Base-by-base conservation (phyloP, 2,329 filamentous ascomycete species). In the Fusarium papillatum region DNA sequence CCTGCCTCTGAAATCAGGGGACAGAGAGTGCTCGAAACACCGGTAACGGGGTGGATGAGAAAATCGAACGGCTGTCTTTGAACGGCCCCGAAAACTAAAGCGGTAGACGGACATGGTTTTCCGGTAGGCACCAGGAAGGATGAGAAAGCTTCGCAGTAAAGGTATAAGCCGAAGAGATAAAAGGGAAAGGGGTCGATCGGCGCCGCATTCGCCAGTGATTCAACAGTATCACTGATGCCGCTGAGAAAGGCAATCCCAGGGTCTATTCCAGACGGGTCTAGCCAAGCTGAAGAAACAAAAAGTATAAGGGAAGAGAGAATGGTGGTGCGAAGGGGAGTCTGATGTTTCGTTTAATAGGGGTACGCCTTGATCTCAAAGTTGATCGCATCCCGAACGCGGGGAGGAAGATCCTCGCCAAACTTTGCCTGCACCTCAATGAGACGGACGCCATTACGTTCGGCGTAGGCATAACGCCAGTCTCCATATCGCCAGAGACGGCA, bases 331-430 rank as follows among this genome's bases (percentile, higher is more conserved):
- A 26, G 24, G 46, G 19, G 46, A 6, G 46, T 50, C 16, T 50
- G 46, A 10, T 50, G 24, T 26, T 50, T 50, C 17, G 24, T 50
- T 17, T 50, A 57, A 16, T 59, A 9, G 4, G 68, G 64, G 10
- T 59, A 67, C 9, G 64, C 64, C 31, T 70, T 70, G 13, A 63
- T 60, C 64, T 70, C 68, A 8, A 63, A 64, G n/a, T 63, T 29
- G 41, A 50, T 26, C 11, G 19, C 11, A 10, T 50, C 16, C 22
- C 31, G 29, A 2, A 19, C n/a, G 6, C 36, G 24, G 39, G 46
- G 19, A 19, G 43, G 22, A 8, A 59, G 48, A 9, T 64, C 55
- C 17, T 68, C 59, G 16, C 53, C 55, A 41, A 70, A 67, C 11
- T 64, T 39, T n/a, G 39, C 68, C 50, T 70, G 46, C 1, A 70